Evolutionary conservation across 768 basidiomycete genomes (phyloP).

Genomic region (Tulasnella sp.): DNA sequence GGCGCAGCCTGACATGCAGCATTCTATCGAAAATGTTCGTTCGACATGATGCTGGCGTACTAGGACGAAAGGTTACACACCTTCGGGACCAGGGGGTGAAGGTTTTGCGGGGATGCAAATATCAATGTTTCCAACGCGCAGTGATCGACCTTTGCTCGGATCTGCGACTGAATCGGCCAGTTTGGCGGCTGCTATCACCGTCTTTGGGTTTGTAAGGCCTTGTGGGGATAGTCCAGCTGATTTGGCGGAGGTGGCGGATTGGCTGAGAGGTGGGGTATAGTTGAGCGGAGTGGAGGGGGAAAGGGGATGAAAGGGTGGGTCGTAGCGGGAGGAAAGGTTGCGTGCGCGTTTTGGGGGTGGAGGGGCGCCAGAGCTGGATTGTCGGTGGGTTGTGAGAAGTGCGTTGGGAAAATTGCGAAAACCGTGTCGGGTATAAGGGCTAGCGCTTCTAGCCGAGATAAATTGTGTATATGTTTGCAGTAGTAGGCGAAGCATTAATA

Average conservation of each 20-base stretch:
- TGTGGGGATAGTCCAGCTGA: slow-evolving; percentile 8
- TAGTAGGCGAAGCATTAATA: no score
- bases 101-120: slow-evolving; percentile 6
- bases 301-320: neutral
- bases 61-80: neutral
- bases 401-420: no score
- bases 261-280: neutral
- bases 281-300: neutral
- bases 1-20: slow-evolving; percentile 16
- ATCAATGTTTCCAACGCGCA: neutral
- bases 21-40: neutral
- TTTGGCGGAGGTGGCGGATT: neutral
- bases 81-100: slow-evolving; percentile 10
- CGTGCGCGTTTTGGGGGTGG: neutral
- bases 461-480: no score
- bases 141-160: neutral
- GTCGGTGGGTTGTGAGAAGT: no score
- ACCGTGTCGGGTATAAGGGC: no score
- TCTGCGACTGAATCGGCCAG: neutral
- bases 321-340: slow-evolving; percentile 12
- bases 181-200: slow-evolving; percentile 8
- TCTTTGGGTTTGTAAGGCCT: slow-evolving; percentile 9
- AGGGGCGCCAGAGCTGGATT: neutral
- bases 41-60: neutral
- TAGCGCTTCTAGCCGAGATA: no score